These are phyloP conservation scores for Aristolochia contorta DNA, from an alignment of 164 flowering plant genomes.

Conservation along the genomic window DNA sequence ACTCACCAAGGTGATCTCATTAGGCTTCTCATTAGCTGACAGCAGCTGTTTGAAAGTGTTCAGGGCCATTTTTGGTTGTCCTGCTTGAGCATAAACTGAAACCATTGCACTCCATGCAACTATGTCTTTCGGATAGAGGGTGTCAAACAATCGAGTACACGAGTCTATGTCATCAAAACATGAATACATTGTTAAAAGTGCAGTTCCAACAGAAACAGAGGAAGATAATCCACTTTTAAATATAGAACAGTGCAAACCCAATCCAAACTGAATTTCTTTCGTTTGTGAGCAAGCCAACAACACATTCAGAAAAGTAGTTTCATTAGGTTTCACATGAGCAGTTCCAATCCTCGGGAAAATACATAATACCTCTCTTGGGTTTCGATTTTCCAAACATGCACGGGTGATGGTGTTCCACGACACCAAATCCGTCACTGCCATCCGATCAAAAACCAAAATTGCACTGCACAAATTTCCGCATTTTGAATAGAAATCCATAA, in stretches of 20 bases:
- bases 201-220: constrained; percentile 32
- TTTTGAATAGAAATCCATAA: constrained; percentile 46
- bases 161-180: constrained; percentile 29
- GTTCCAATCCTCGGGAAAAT: constrained; percentile 22
- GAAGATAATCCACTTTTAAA: constrained; percentile 32
- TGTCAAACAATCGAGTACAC: constrained; percentile 27
- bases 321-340: constrained; percentile 21
- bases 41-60: constrained; percentile 34
- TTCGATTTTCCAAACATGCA: constrained; percentile 32
- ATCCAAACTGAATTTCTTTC: constrained; percentile 23
- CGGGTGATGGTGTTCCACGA: constrained; percentile 52
- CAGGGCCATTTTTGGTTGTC: constrained; percentile 27
- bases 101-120: constrained; percentile 60
- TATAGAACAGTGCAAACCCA: constrained; percentile 25
- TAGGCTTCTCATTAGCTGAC: constrained; percentile 28
- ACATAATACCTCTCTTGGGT: constrained; percentile 23
- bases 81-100: constrained; percentile 29
- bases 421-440: constrained; percentile 29
- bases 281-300: constrained; percentile 21
- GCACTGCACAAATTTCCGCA: constrained; percentile 27
- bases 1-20: constrained; percentile 44
- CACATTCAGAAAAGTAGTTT: constrained; percentile 20
- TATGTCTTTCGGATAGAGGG: constrained; percentile 33
- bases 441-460: constrained; percentile 27
- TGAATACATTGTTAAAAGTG: constrained; percentile 43